Conservation (phyloP, 495 filamentous ascomycete genomes). For the Penicillium turbatum region DNA sequence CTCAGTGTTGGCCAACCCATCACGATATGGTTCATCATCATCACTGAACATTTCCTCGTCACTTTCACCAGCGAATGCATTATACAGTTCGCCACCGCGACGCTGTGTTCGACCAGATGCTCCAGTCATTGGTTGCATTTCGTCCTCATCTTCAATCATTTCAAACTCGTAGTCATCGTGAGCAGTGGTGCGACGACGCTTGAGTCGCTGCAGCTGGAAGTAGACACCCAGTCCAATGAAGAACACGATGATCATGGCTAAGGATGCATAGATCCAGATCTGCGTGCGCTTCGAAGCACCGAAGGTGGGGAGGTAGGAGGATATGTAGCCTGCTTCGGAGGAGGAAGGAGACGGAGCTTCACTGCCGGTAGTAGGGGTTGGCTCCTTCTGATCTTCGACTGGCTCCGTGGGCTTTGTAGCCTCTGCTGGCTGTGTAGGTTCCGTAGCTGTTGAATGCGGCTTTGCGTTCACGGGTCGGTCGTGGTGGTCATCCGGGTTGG, state of each 20-base stretch:
- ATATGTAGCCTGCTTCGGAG: slow-evolving; percentile 58
- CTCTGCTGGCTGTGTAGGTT: slow-evolving; percentile 12
- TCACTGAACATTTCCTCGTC: slow-evolving; percentile 67
- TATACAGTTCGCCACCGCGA: slow-evolving; percentile 81
- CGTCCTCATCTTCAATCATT: slow-evolving; percentile 80
- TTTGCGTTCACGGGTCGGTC: slow-evolving; percentile 71
- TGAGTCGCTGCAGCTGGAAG: slow-evolving; percentile 71
- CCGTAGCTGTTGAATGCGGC: slow-evolving; percentile 36
- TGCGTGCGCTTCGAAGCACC: slow-evolving; percentile 86
- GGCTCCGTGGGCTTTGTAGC: slow-evolving; percentile 18
- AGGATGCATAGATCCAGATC: slow-evolving; percentile 88
- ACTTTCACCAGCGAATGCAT: slow-evolving; percentile 81
- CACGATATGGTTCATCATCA: slow-evolving; percentile 48
- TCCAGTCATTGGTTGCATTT: slow-evolving; percentile 51
- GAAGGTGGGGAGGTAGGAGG: slow-evolving; percentile 92
- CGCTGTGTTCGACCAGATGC: slow-evolving; percentile 40
- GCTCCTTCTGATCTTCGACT: slow-evolving; percentile 21
- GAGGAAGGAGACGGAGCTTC: slow-evolving; percentile 42
- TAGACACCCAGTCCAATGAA: slow-evolving; percentile 74
- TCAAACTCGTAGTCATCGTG: slow-evolving; percentile 94
- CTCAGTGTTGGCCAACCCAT: slow-evolving; percentile 29
- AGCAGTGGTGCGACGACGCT: slow-evolving; percentile 65
- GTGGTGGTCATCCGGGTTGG: slow-evolving; percentile 63
- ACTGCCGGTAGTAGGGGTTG: slow-evolving; percentile 30
- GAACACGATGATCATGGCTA: slow-evolving; percentile 81